Evolutionary conservation across 495 filamentous ascomycete species (phyloP).

Genomic region (Collariella sp.): DNA sequence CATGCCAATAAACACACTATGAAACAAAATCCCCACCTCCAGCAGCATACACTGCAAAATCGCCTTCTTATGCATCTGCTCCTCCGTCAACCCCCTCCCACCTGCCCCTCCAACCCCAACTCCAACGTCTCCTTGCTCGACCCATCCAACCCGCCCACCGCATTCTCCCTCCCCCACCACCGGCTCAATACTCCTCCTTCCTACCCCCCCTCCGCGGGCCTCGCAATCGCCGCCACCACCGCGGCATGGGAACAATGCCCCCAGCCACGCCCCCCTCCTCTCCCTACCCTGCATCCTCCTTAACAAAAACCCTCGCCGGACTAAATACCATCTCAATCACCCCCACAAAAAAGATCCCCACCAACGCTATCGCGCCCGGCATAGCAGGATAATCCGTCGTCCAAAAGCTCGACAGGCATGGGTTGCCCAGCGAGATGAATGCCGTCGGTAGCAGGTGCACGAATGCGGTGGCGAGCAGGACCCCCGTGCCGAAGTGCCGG

Average conservation of each 20-base stretch:
- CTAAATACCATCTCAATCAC: conserved; percentile 67
- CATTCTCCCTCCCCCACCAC: neutral
- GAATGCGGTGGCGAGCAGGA: conserved; percentile 80
- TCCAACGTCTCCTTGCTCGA: conserved; percentile 22
- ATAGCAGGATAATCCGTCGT: conserved; percentile 64
- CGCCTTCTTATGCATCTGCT: conserved; percentile 46
- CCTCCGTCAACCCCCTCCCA: conserved; percentile 22
- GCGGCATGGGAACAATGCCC: conserved; percentile 11
- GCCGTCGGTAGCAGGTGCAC: conserved; percentile 77
- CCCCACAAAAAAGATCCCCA: conserved; percentile 63
- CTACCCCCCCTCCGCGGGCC: neutral
- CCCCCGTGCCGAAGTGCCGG: conserved; percentile 77
- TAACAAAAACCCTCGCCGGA: conserved; percentile 31
- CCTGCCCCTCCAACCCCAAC: conserved; percentile 20
- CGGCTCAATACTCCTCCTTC: conserved; percentile 8
- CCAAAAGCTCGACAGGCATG: conserved; percentile 69
- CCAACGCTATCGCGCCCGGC: conserved; percentile 69
- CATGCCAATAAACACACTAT: conserved; percentile 84
- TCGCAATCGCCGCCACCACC: conserved; percentile 11
- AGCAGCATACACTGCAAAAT: conserved; percentile 72
- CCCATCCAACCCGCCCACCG: neutral
- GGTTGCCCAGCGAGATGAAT: conserved; percentile 69
- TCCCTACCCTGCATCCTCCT: neutral
- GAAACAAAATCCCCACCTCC: conserved; percentile 78
- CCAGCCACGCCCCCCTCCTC: neutral